A percentile compares a stretch with the other conserved stretches of the same genome.
Evolutionary conservation across 2,329 filamentous ascomycete species (phyloP).

Genomic region (Fusarium neocosmosporiellum): DNA sequence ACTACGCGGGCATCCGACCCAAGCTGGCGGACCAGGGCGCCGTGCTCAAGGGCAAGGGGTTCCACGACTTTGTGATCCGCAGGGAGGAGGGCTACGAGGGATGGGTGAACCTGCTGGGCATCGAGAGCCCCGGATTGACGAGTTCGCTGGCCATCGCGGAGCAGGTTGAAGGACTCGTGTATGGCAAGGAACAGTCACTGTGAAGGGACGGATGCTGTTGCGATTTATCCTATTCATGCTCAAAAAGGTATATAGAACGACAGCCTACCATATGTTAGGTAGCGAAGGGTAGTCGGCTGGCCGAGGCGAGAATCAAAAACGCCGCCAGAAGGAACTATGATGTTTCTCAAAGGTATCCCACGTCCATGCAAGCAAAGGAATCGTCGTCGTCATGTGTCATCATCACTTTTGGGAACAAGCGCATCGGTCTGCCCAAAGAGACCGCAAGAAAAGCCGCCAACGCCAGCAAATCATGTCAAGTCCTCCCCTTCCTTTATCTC

Average conservation of each 20-base stretch:
- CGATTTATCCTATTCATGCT: background rate
- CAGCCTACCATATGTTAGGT: constrained; percentile 16
- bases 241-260: constrained; percentile 5
- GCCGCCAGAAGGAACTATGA: constrained; percentile 16
- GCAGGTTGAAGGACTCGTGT: constrained; percentile 69
- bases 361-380: constrained; percentile 34
- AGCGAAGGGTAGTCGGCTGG: constrained; percentile 15
- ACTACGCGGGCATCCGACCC: constrained; percentile 92
- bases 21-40: constrained; percentile 75
- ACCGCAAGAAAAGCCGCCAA: constrained; percentile 13
- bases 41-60: constrained; percentile 73
- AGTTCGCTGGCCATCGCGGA: constrained; percentile 88
- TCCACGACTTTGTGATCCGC: constrained; percentile 85
- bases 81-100: constrained; percentile 82
- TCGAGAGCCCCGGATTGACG: constrained; percentile 93
- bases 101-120: constrained; percentile 91
- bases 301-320: constrained; percentile 9
- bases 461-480: constrained; percentile 5
- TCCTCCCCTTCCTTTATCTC: constrained; percentile 52
- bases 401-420: constrained; percentile 39
- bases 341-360: constrained; percentile 36
- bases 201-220: background rate
- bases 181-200: constrained; percentile 44
- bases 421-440: constrained; percentile 3
- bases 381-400: constrained; percentile 25